phyloP scores from a whole-genome alignment of 2,329 filamentous ascomycete species.

The Nannizzia gypsea region DNA sequence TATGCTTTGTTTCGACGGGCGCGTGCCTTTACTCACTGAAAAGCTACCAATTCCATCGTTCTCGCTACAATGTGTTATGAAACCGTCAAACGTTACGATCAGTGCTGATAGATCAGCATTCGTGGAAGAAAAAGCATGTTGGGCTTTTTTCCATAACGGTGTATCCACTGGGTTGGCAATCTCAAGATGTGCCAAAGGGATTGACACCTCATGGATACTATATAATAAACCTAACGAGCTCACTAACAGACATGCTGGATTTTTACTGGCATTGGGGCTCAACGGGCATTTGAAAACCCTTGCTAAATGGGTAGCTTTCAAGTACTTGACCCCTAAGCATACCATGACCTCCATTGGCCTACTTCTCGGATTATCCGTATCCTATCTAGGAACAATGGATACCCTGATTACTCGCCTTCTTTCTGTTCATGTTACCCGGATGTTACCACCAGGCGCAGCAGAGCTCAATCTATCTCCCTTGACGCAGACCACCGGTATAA shows the following conservation, averaged over 20 bases:
- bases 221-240: slow-evolving; percentile 93
- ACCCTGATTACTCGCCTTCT: slow-evolving; percentile 83
- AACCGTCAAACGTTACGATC: slow-evolving; percentile 80
- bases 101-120: slow-evolving; percentile 81
- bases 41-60: slow-evolving; percentile 84
- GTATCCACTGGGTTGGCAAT: slow-evolving; percentile 88
- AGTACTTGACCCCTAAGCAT: slow-evolving; percentile 97
- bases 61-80: slow-evolving; percentile 82
- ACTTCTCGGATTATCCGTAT: slow-evolving; percentile 82
- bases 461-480: slow-evolving; percentile 87
- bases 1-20: slow-evolving; percentile 76
- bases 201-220: slow-evolving; percentile 96
- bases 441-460: slow-evolving; percentile 83
- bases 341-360: slow-evolving; percentile 97
- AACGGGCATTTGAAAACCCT: slow-evolving; percentile 91
- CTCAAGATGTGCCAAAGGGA: slow-evolving; percentile 77
- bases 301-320: slow-evolving; percentile 97
- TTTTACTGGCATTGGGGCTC: slow-evolving; percentile 77
- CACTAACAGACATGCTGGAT: slow-evolving; percentile 91
- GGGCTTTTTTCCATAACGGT: slow-evolving; percentile 97
- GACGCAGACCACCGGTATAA: slow-evolving; percentile 89
- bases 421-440: slow-evolving; percentile 89
- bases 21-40: slow-evolving; percentile 81
- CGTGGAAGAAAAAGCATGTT: slow-evolving; percentile 92
- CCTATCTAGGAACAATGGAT: slow-evolving; percentile 95